A percentile compares a stretch with the other conserved stretches of the same genome.
Conservation (phyloP, 306 rosid species). For the Castanospermum australe region DNA sequence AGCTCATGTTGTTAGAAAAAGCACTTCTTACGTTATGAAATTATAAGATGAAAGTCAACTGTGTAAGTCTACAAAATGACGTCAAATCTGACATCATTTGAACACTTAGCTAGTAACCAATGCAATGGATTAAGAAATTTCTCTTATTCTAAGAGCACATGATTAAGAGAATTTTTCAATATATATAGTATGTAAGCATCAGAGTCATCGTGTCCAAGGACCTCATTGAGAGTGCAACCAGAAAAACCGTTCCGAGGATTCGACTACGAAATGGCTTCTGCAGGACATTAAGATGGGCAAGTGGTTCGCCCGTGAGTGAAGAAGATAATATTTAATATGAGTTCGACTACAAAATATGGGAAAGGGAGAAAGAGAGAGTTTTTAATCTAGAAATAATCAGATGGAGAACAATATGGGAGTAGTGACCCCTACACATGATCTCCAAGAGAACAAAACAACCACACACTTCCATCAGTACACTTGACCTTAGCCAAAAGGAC, state of each 20-base stretch:
- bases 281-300: background rate
- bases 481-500: constrained; percentile 5
- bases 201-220: too few species aligned
- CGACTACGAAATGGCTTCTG: background rate
- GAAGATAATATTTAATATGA: background rate
- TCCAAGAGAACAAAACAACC: constrained; percentile 10
- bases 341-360: background rate
- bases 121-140: too few species aligned
- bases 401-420: background rate
- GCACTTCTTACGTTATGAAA: too few species aligned
- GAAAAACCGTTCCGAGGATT: background rate
- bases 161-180: too few species aligned
- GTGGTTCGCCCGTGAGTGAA: background rate
- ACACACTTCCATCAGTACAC: constrained; percentile 5
- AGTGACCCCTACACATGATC: background rate
- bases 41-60: too few species aligned
- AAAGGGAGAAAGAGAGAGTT: background rate
- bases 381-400: background rate
- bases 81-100: too few species aligned
- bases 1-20: too few species aligned
- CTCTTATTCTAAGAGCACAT: too few species aligned
- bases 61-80: too few species aligned
- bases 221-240: too few species aligned
- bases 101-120: too few species aligned
- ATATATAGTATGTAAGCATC: too few species aligned